phyloP scores from a whole-genome alignment of 2,329 filamentous ascomycete species.

The Ceratocystis eucalypticola region DNA sequence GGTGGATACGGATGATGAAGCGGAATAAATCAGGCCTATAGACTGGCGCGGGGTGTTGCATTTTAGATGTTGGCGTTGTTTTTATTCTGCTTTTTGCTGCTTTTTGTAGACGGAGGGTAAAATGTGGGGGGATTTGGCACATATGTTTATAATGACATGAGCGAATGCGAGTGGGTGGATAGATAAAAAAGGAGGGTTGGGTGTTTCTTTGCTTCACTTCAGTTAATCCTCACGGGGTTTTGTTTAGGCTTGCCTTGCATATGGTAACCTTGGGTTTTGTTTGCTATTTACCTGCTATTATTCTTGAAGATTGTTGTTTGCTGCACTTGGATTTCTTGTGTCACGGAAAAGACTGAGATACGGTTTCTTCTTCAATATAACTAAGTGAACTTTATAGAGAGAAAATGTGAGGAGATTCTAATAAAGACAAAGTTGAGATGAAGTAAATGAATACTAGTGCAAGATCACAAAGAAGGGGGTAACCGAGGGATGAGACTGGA shows the following conservation, averaged over 20 bases:
- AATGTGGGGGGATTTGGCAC: neutral
- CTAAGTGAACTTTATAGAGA: too few species aligned
- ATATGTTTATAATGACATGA: neutral
- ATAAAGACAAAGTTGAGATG: too few species aligned
- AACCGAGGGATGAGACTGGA: too few species aligned
- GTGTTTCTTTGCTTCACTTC: neutral
- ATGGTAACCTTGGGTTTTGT: slow-evolving; percentile 5
- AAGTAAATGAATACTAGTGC: too few species aligned
- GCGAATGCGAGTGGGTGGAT: neutral
- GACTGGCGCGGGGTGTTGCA: too few species aligned
- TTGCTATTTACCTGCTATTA: neutral
- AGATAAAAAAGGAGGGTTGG: neutral
- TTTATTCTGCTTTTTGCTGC: neutral
- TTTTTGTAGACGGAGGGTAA: neutral
- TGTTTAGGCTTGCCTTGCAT: slow-evolving; percentile 1
- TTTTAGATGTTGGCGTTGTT: neutral
- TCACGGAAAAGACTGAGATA: too few species aligned
- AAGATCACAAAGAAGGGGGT: too few species aligned
- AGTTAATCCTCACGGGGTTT: slow-evolving; percentile 15
- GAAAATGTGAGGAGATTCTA: too few species aligned
- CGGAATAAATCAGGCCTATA: slow-evolving; percentile 21
- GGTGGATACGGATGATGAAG: slow-evolving; percentile 65
- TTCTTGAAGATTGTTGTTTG: neutral
- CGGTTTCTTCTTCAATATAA: too few species aligned
- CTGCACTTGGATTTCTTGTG: neutral